Percentiles rank a stretch among this genome's conserved stretches.
These are phyloP conservation scores for Rachicladosporium sp. DNA, from an alignment of 2,329 filamentous ascomycete species.

Conservation along the genomic window DNA sequence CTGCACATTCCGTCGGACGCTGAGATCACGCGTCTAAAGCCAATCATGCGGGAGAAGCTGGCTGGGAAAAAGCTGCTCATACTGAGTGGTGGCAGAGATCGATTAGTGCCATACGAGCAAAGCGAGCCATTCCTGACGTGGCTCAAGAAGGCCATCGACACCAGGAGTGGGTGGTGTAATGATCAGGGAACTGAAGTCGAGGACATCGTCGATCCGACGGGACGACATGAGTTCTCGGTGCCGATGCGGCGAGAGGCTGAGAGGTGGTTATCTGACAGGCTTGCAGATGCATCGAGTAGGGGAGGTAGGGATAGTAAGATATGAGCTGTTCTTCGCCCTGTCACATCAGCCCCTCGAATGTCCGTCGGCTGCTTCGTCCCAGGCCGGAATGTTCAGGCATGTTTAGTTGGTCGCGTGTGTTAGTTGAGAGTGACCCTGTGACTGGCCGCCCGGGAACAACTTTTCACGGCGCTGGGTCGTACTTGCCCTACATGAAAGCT, in stretches of 20 bases:
- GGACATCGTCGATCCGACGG: conserved; percentile 54
- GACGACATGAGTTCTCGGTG: conserved; percentile 56
- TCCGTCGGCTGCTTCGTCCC: no score
- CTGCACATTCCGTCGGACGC: conserved; percentile 29
- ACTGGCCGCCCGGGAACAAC: no score
- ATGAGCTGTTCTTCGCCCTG: neutral
- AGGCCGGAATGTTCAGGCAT: no score
- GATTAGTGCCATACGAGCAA: conserved; percentile 56
- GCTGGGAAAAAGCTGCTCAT: conserved; percentile 52
- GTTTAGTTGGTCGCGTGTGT: no score
- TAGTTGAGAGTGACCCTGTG: no score
- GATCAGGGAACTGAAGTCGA: conserved; percentile 46
- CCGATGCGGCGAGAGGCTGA: conserved; percentile 57
- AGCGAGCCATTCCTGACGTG: conserved; percentile 49
- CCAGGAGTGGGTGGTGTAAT: conserved; percentile 38
- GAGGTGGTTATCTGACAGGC: conserved; percentile 43
- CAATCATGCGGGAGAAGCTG: conserved; percentile 20
- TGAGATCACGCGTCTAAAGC: conserved; percentile 31
- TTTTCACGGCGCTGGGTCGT: no score
- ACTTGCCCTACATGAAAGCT: no score
- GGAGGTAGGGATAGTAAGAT: conserved; percentile 5
- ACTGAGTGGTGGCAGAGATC: conserved; percentile 55
- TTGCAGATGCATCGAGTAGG: conserved; percentile 1
- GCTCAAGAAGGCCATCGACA: conserved; percentile 41
- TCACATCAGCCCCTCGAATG: neutral